phyloP scores from a whole-genome alignment of 805 yeast species.

The Wickerhamomyces alni region DNA sequence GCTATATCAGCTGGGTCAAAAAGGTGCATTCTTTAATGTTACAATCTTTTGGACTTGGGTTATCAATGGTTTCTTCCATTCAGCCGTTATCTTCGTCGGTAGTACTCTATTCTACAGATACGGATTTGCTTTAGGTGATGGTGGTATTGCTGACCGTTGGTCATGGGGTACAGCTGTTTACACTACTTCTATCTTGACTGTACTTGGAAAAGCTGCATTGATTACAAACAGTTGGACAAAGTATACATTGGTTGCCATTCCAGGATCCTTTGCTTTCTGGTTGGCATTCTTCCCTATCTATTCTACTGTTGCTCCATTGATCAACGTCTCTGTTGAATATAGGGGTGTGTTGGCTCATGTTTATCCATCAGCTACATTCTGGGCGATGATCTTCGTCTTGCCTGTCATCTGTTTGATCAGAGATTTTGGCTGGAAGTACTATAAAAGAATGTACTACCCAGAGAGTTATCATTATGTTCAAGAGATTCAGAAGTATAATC shows the following conservation, averaged over 20 bases:
- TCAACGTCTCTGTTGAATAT: constrained; percentile 78
- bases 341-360: constrained; percentile 71
- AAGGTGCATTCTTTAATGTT: constrained; percentile 83
- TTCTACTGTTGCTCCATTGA: constrained; percentile 76
- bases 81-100: constrained; percentile 76
- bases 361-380: constrained; percentile 72
- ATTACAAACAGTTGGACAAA: constrained; percentile 93
- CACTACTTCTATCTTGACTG: constrained; percentile 82
- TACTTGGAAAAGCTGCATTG: constrained; percentile 91
- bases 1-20: constrained; percentile 84
- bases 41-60: constrained; percentile 97
- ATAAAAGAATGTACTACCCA: constrained; percentile 86
- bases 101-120: constrained; percentile 60
- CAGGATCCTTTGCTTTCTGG: constrained; percentile 89
- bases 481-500: constrained; percentile 92
- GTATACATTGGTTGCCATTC: constrained; percentile 85
- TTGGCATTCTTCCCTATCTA: constrained; percentile 80
- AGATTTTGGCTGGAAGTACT: constrained; percentile 92
- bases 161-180: constrained; percentile 88
- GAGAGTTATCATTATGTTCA: constrained; percentile 93
- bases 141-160: constrained; percentile 83
- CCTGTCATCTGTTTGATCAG: constrained; percentile 76
- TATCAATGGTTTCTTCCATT: constrained; percentile 89
- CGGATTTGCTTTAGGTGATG: constrained; percentile 62
- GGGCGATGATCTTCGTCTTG: constrained; percentile 75